These are phyloP conservation scores for Phialophora chinensis DNA, from an alignment of 2,329 filamentous ascomycete species.

Conservation along the genomic window DNA sequence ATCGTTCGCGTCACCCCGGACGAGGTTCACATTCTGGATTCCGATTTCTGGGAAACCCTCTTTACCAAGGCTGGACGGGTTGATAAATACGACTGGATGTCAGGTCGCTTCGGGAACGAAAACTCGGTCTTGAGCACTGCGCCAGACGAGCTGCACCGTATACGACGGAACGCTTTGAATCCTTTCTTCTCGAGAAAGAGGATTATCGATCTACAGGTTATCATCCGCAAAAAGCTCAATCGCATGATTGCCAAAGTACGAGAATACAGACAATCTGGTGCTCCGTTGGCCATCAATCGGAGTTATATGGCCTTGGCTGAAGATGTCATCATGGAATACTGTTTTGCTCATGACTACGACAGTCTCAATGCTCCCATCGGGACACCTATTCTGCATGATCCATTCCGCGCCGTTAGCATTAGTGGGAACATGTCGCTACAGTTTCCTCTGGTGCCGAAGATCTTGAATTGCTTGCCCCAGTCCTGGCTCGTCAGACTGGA, in stretches of 20 bases:
- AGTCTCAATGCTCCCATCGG: conserved; percentile 44
- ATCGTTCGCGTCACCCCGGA: conserved; percentile 36
- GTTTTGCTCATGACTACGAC: conserved; percentile 42
- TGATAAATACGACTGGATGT: conserved; percentile 34
- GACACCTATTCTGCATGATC: conserved; percentile 30
- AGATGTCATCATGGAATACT: conserved; percentile 48
- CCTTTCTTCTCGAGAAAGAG: conserved; percentile 53
- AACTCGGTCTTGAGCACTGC: conserved; percentile 41
- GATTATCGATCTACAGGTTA: conserved; percentile 46
- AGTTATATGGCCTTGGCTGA: conserved; percentile 40
- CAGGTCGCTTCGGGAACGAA: conserved; percentile 22
- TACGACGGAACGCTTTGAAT: conserved; percentile 50
- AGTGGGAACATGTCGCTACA: conserved; percentile 31
- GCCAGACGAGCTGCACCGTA: conserved; percentile 50
- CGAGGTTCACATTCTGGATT: conserved; percentile 35
- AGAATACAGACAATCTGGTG: conserved; percentile 13
- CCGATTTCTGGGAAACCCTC: conserved; percentile 34
- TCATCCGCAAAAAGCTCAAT: conserved; percentile 43
- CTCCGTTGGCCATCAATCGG: conserved; percentile 21
- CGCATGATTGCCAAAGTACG: conserved; percentile 19
- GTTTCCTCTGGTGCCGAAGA: conserved; percentile 37
- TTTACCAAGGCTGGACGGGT: conserved; percentile 30
- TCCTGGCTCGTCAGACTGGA: conserved; percentile 24
- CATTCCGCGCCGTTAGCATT: conserved; percentile 21
- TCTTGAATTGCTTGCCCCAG: conserved; percentile 32